Conservation (phyloP, 2,329 filamentous ascomycete species). For the Penicillium capsulatum region DNA sequence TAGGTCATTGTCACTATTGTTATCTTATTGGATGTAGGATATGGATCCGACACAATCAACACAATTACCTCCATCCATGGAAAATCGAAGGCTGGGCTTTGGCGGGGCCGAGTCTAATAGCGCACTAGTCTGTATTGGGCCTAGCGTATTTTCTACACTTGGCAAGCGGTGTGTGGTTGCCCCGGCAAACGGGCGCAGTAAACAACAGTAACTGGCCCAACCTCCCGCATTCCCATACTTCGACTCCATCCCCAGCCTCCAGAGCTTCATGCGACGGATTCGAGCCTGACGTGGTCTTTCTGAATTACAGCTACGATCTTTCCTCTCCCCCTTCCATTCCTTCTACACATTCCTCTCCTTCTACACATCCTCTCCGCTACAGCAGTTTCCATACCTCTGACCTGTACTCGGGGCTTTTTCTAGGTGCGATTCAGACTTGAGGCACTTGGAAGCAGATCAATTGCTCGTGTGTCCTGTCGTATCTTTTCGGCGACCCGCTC, state of each 20-base stretch:
- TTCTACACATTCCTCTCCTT: constrained; percentile 28
- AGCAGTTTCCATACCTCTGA: constrained; percentile 24
- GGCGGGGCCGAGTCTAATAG: neutral
- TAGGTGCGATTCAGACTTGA: constrained; percentile 23
- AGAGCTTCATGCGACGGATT: constrained; percentile 10
- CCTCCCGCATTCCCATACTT: constrained; percentile 33
- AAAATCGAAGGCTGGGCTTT: constrained; percentile 2
- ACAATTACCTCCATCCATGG: too few species aligned
- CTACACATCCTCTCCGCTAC: constrained; percentile 15
- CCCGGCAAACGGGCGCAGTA: constrained; percentile 33
- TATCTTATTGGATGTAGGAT: constrained; percentile 2
- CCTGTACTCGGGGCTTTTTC: constrained; percentile 17
- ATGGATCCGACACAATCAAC: neutral
- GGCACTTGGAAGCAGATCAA: neutral
- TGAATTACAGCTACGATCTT: constrained; percentile 37
- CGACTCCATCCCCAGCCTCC: constrained; percentile 37
- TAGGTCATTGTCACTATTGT: constrained; percentile 1
- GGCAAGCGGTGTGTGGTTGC: constrained; percentile 36
- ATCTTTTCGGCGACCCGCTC: constrained; percentile 7
- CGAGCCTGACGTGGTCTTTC: constrained; percentile 20
- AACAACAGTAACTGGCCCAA: constrained; percentile 43
- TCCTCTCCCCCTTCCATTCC: constrained; percentile 27
- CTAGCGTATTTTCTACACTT: constrained; percentile 10
- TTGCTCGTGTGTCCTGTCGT: neutral
- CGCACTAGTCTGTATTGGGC: neutral